A percentile compares a stretch with the other conserved stretches of the same genome.
phyloP scores from a whole-genome alignment of 192 early-diverging fungal genomes.

The Phycomyces nitens region DNA sequence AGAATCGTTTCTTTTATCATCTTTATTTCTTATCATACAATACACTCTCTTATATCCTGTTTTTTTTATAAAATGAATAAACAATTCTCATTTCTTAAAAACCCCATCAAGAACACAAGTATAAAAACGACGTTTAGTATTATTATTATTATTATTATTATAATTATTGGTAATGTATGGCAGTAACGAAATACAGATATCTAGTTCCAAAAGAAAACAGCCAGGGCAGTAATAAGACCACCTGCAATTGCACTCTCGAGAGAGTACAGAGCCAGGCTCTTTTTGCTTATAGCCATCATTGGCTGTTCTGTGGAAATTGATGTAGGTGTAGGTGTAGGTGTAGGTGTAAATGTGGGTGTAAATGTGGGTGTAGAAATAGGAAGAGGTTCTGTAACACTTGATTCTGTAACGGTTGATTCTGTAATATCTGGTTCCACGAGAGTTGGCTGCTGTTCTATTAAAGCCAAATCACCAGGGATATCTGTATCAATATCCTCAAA shows the following conservation, averaged over 20 bases:
- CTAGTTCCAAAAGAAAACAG: conserved; percentile 22
- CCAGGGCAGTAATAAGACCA: conserved; percentile 28
- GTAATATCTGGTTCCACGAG: not conserved
- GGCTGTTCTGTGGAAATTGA: not conserved
- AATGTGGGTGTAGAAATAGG: not conserved
- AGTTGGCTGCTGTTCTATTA: not conserved
- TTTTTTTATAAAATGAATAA: too few relatives aligned
- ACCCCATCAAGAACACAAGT: too few relatives aligned
- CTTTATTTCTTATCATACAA: not conserved
- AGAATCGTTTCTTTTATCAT: not conserved
- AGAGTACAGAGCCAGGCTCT: conserved; percentile 22
- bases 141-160: not conserved
- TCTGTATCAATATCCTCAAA: too few relatives aligned
- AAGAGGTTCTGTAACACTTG: too few relatives aligned
- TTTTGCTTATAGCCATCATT: conserved; percentile 11
- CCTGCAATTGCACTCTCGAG: conserved; percentile 37
- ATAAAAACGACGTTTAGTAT: not conserved
- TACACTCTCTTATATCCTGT: too few relatives aligned
- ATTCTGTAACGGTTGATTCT: too few relatives aligned
- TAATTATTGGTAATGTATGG: too few relatives aligned
- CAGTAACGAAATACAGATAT: not conserved
- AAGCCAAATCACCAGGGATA: not conserved
- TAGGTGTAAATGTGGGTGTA: not conserved
- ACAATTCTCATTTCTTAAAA: too few relatives aligned
- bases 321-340: not conserved